Evolutionary conservation across 495 filamentous ascomycete species (phyloP), one percentile per base, ranked within the genome.

Genomic region (Penicillium manginii): DNA sequence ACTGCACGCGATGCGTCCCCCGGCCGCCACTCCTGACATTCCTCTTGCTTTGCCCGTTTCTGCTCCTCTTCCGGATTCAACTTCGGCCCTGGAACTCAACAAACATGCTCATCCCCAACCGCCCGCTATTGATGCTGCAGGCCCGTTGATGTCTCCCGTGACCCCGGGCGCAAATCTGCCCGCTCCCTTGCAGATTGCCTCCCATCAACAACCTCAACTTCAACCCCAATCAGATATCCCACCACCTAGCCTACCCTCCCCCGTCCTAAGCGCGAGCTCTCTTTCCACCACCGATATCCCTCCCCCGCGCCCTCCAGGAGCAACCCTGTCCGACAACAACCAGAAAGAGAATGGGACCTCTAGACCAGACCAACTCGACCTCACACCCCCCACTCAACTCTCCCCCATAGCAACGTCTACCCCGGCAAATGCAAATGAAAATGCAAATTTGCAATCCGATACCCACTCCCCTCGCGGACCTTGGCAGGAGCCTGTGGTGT

Each of bases 91-190:
- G 35, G 35, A 37, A 10, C 0, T 11, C 35, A 37, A 21, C 15
- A 17, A 45, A 42, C 22, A 19, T 7, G 15, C 15, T 14, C 18
- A 2, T 39, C 17, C 23, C 14, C 26, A 29, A 22, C 45, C 19
- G 11, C 18, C 45, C 45, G 2, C 18, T 2, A 19, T 9, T 22
- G 5, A 29, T 29, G 6, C 22, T 14, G 45, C 45, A 12, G 19
- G 22, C 19, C 2, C 22, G 45, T 47, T 47, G 40, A 64, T 65
- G 51, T 73, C 69, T 18, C 67, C 71, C 3, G 62, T 69, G 40
- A 70, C 64, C 19, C 65, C 72, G 3, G 60, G 61, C 19, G 60
- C 39, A 10, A 64, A 21, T 19, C 47, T 61, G 4, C 62, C 39
- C 23, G 33, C 42, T 14, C 5, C 39, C n/a, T 21, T n/a, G 23